Evolutionary conservation across 139 green algal species (phyloP).

Genomic region (Gonium pectorale): DNA sequence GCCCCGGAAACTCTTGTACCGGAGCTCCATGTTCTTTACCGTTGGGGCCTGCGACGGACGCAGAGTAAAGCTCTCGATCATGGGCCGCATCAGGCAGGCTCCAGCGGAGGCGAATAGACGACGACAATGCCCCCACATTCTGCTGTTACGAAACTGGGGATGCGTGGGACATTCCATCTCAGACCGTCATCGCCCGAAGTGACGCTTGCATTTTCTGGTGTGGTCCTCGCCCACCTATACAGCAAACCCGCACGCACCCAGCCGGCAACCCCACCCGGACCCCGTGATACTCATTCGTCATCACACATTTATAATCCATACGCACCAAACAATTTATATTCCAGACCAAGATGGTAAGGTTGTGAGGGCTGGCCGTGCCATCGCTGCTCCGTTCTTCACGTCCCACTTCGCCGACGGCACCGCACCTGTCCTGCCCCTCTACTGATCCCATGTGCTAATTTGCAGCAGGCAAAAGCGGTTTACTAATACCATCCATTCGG

Average conservation of each 20-base stretch:
- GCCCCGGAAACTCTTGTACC: slow-evolving; percentile 58
- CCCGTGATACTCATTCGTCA: background rate
- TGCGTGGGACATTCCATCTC: background rate
- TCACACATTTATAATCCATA: background rate
- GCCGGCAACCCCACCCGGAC: background rate
- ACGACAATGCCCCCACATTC: background rate
- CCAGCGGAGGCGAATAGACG: background rate
- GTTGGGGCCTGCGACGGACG: slow-evolving; percentile 55
- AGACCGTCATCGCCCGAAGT: background rate
- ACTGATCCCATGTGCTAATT: too few species aligned
- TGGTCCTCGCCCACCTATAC: too few species aligned
- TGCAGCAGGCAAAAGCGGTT: too few species aligned
- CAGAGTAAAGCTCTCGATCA: background rate
- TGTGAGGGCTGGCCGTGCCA: too few species aligned
- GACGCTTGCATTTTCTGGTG: background rate
- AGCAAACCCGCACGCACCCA: background rate
- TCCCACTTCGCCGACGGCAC: too few species aligned
- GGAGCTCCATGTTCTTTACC: slow-evolving; percentile 66
- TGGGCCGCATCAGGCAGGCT: too few species aligned
- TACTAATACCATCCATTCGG: too few species aligned
- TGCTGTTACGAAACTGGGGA: background rate
- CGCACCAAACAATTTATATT: slow-evolving; percentile 76
- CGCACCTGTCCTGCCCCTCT: too few species aligned
- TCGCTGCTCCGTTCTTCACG: too few species aligned
- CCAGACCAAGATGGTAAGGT: slow-evolving; percentile 67